These are phyloP conservation scores for Chlamydomonas applanata DNA, from an alignment of 139 green algal species.

Conservation along the genomic window DNA sequence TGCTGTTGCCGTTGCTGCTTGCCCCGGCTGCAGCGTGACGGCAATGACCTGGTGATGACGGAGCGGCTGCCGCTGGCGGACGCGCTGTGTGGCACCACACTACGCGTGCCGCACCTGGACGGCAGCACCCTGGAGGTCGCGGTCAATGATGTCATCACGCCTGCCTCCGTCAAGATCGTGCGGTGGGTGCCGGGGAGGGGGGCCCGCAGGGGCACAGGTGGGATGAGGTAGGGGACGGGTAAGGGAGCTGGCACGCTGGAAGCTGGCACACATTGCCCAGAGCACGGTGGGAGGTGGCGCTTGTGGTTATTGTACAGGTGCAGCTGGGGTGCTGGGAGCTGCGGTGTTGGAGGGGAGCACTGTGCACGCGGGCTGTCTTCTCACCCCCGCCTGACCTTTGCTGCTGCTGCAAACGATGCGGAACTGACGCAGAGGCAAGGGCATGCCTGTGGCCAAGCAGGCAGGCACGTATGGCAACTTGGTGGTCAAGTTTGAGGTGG, in stretches of 20 bases:
- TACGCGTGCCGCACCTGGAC: slow-evolving; percentile 60
- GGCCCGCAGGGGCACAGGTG: too few relatives aligned
- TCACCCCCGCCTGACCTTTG: not conserved
- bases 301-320: too few relatives aligned
- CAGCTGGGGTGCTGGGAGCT: too few relatives aligned
- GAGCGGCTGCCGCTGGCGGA: slow-evolving; percentile 27
- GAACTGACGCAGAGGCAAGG: slow-evolving; percentile 60
- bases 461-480: slow-evolving; percentile 71
- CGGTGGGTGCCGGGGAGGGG: slow-evolving; percentile 37
- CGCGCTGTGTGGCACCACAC: slow-evolving; percentile 37
- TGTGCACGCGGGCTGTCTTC: not conserved
- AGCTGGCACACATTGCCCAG: not conserved
- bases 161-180: slow-evolving; percentile 31
- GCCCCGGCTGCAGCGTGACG: slow-evolving; percentile 53
- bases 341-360: not conserved
- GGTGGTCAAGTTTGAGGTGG: slow-evolving; percentile 71
- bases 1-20: too few relatives aligned
- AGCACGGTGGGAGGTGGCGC: too few relatives aligned
- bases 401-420: too few relatives aligned
- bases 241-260: not conserved
- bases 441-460: slow-evolving; percentile 81
- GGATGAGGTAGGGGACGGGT: too few relatives aligned
- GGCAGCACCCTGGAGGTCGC: slow-evolving; percentile 52
- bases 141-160: slow-evolving; percentile 44
- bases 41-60: slow-evolving; percentile 75